A percentile compares a stretch with the other conserved stretches of the same genome.
phyloP scores from a whole-genome alignment of 805 yeast species.

The Ogataea wickerhamii region DNA sequence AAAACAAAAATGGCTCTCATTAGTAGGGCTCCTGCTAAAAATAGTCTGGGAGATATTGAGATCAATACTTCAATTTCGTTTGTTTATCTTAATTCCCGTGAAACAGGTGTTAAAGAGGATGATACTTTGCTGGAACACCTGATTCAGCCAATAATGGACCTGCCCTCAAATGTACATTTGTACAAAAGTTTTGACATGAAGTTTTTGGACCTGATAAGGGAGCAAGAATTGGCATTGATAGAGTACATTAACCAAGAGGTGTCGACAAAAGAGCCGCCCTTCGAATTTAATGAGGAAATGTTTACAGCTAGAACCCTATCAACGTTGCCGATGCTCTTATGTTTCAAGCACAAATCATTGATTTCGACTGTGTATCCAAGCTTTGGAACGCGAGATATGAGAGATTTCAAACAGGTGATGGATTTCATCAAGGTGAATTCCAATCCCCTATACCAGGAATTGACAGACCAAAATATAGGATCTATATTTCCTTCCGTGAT shows the following conservation, averaged over 20 bases:
- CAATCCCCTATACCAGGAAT: constrained; percentile 50
- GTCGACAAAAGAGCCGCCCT: constrained; percentile 8
- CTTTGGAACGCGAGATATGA: constrained; percentile 60
- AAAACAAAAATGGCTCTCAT: constrained; percentile 20
- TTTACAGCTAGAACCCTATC: constrained; percentile 51
- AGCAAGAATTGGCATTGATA: constrained; percentile 40
- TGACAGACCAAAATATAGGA: constrained; percentile 38
- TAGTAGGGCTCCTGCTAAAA: constrained; percentile 9
- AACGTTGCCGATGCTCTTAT: constrained; percentile 56
- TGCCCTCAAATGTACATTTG: constrained; percentile 52
- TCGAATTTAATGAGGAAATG: constrained; percentile 42
- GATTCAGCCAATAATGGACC: constrained; percentile 54
- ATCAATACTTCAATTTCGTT: constrained; percentile 45
- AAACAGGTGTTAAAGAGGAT: constrained; percentile 56
- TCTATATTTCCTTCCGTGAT: constrained; percentile 35
- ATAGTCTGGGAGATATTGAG: constrained; percentile 26
- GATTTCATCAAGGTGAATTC: constrained; percentile 49
- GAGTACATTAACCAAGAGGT: constrained; percentile 43
- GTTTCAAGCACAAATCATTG: constrained; percentile 56
- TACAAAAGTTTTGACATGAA: constrained; percentile 45
- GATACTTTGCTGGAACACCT: constrained; percentile 56
- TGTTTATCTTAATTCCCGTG: constrained; percentile 51
- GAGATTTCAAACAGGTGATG: constrained; percentile 45
- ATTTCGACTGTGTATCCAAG: constrained; percentile 53
- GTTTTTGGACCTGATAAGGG: constrained; percentile 36